These are phyloP conservation scores for Cordyceps farinosa DNA, from an alignment of 2,329 filamentous ascomycete genomes.

Conservation along the genomic window DNA sequence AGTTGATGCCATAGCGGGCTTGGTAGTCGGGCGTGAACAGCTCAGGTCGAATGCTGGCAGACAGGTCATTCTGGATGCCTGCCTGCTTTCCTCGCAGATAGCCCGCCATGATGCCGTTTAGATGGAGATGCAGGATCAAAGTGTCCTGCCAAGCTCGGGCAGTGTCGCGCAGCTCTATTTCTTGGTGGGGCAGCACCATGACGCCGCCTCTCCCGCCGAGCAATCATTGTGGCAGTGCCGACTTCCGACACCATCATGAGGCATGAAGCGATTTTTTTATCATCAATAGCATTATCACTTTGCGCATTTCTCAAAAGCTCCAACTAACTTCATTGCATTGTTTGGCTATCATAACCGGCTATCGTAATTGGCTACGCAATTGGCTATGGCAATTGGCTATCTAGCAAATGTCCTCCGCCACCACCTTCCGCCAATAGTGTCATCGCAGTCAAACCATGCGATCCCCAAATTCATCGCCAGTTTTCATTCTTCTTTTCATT, in stretches of 20 bases:
- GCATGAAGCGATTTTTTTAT: background rate
- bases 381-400: background rate
- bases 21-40: constrained; percentile 82
- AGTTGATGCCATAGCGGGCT: constrained; percentile 77
- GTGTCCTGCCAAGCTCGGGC: constrained; percentile 8
- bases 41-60: constrained; percentile 71
- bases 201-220: background rate
- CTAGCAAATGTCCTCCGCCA: constrained; percentile 18
- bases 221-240: background rate
- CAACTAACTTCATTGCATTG: background rate
- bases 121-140: constrained; percentile 12
- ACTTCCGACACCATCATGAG: background rate
- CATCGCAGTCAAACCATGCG: background rate
- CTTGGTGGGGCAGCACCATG: constrained; percentile 7
- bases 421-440: constrained; percentile 14
- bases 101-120: constrained; percentile 61
- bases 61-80: constrained; percentile 88
- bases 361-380: background rate
- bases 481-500: constrained; percentile 9
- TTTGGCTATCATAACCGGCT: background rate
- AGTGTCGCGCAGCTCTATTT: constrained; percentile 3
- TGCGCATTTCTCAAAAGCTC: background rate
- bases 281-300: background rate
- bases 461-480: background rate
- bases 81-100: constrained; percentile 91